These are phyloP conservation scores for Mediolabrus comicus DNA, from an alignment of 108 stramenopile genomes.

Conservation along the genomic window DNA sequence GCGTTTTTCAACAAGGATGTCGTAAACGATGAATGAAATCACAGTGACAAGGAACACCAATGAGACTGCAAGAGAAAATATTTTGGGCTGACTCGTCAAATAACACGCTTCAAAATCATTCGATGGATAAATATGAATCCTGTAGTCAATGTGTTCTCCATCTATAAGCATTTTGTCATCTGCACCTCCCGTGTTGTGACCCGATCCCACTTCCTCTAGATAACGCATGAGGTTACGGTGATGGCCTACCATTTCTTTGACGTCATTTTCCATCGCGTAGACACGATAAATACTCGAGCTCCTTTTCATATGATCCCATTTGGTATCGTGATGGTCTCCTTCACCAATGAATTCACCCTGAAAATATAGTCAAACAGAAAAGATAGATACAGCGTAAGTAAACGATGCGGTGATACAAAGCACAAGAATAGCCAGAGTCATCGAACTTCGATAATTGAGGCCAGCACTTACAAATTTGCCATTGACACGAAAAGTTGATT, in stretches of 20 bases:
- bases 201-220: not conserved
- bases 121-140: conserved; percentile 10
- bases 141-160: conserved; percentile 6
- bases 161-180: not conserved
- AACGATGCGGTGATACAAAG: not conserved
- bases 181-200: not conserved
- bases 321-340: conserved; percentile 20
- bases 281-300: conserved; percentile 7
- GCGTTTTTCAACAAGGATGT: conserved; percentile 26
- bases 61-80: conserved; percentile 5
- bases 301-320: not conserved
- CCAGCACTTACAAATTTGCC: conserved; percentile 1
- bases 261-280: not conserved
- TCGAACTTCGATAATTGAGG: too few relatives aligned
- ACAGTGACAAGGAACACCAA: conserved; percentile 24
- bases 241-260: conserved; percentile 6
- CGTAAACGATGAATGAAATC: conserved; percentile 34
- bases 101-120: conserved; percentile 2
- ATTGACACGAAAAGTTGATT: not conserved
- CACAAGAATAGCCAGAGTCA: not conserved
- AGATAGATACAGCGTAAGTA: not conserved
- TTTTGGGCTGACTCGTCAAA: not conserved
- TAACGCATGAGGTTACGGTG: not conserved
- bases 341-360: conserved; percentile 3
- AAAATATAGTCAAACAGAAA: not conserved